A percentile compares a stretch with the other conserved stretches of the same genome.
phyloP scores from a whole-genome alignment of 164 flowering plant genomes.

The Macadamia integrifolia region DNA sequence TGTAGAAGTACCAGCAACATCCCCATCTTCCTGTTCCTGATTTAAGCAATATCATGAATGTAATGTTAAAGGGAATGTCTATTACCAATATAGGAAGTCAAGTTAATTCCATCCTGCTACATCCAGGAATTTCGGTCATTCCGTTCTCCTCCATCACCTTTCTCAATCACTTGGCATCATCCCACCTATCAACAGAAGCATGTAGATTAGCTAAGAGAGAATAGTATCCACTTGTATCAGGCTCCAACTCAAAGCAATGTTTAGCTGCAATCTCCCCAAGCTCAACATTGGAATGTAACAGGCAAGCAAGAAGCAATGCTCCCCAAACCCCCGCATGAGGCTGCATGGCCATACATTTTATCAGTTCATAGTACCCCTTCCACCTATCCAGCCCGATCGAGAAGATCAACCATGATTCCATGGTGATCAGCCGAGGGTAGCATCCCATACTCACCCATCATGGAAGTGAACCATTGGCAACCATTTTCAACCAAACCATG shows the following conservation, averaged over 20 bases:
- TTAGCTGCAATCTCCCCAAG: conserved; percentile 41
- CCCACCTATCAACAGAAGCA: conserved; percentile 35
- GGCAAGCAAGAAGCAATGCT: conserved; percentile 44
- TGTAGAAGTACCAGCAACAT: no score
- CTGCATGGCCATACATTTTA: conserved; percentile 35
- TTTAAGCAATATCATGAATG: no score
- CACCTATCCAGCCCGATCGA: conserved; percentile 38
- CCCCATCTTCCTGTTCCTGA: no score
- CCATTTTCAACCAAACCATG: conserved; percentile 50
- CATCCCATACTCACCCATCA: conserved; percentile 25
- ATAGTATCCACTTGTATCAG: conserved; percentile 30
- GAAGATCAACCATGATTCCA: conserved; percentile 44
- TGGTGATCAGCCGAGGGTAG: conserved; percentile 40
- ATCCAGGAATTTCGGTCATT: no score
- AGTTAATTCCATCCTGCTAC: no score
- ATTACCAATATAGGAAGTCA: no score
- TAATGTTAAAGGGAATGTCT: no score
- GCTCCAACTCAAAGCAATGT: conserved; percentile 33
- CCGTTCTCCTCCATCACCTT: conserved; percentile 29
- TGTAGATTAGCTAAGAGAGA: conserved; percentile 42
- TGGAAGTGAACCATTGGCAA: conserved; percentile 23
- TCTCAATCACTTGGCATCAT: conserved; percentile 38
- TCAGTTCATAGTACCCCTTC: conserved; percentile 30
- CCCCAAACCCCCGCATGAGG: conserved; percentile 52
- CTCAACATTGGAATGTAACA: conserved; percentile 34